A percentile compares a stretch with the other conserved stretches of the same genome.
Conservation (phyloP, 345 rosid species). For the Linum lewisii region DNA sequence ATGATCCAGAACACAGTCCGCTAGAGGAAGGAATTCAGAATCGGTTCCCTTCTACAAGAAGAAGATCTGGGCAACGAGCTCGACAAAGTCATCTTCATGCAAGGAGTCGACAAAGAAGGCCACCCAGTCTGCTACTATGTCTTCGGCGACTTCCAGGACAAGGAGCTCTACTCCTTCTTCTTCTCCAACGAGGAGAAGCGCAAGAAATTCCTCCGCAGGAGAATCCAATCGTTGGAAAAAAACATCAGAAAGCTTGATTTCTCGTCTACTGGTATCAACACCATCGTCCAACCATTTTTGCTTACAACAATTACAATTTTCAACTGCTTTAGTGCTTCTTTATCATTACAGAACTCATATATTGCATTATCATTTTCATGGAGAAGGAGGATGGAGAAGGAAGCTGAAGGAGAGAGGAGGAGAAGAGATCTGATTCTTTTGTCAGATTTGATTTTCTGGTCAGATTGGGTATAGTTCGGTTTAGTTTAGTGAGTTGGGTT, state of each 20-base stretch:
- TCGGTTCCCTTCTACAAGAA: constrained; percentile 35
- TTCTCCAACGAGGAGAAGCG: constrained; percentile 37
- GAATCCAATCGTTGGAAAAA: constrained; percentile 39
- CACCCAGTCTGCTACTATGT: constrained; percentile 53
- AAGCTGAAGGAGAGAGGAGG: no score
- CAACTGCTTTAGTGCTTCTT: no score
- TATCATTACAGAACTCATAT: no score
- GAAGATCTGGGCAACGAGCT: constrained; percentile 35
- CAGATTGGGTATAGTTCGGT: no score
- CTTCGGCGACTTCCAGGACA: constrained; percentile 30
- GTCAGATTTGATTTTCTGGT: no score
- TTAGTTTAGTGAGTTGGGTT: no score
- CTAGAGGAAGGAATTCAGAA: constrained; percentile 40
- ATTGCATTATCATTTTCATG: no score
- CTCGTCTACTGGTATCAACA: constrained; percentile 27
- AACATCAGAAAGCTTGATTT: constrained; percentile 42
- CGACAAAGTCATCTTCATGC: constrained; percentile 24
- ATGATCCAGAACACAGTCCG: constrained; percentile 37
- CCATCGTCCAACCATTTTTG: constrained; percentile 34
- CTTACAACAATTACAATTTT: no score
- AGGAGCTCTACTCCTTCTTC: constrained; percentile 29
- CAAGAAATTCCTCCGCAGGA: constrained; percentile 34
- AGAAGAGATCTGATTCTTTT: no score
- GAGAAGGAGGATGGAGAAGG: no score
- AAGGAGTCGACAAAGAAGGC: constrained; percentile 31